Base-by-base conservation (phyloP, 768 basidiomycete species). In the Ephemerocybe angulata region DNA sequence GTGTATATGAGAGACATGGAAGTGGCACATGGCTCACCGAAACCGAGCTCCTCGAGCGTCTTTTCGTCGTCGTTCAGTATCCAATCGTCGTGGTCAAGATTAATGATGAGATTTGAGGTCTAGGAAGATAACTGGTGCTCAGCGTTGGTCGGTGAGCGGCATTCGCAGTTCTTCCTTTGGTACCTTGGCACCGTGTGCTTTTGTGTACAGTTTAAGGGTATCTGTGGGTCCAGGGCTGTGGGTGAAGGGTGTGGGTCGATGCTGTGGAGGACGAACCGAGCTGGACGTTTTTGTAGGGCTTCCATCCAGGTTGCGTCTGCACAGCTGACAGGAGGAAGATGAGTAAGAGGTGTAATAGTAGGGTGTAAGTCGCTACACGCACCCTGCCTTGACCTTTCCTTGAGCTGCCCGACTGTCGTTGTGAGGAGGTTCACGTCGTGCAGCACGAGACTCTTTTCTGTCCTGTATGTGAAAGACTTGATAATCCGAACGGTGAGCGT, bases 101-200 rank as follows among this genome's bases (percentile, higher is more conserved):
- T 99, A 66, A 99, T 98, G 70, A 99, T 98, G 27, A 99, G 78
- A 72, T 99, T 98, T 29, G 90, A 90, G 1, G 95, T 96, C 96
- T 98, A 63, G 15, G 31, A 37, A 48, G 54, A 33, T 43, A 49
- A 25, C 5, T 17, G 11, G 19, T 48, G 4, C 21, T 40, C 24
- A 38, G 30, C 25, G 8, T 8, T 25, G 15, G 19, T 27, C 33
- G 15, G 19, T 38, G 6, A 22, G 24, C 12, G 38, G 35, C 17
- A 22, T 28, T 30, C 13, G 33, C 33, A 43, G 31, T 15, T n/a
- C 52, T 29, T 22, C 43, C 37, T 56, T 29, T 25, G 58, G 70
- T 19, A 89, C 96, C 82, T 99, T 99, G 52, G 93, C 81, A 11
- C 95, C 94, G 65, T 98, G 96, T 2, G 96, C 97, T 66, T 85